Evolutionary conservation across 306 rosid genomes (phyloP).

Genomic region (Pachyrhizus erosus): DNA sequence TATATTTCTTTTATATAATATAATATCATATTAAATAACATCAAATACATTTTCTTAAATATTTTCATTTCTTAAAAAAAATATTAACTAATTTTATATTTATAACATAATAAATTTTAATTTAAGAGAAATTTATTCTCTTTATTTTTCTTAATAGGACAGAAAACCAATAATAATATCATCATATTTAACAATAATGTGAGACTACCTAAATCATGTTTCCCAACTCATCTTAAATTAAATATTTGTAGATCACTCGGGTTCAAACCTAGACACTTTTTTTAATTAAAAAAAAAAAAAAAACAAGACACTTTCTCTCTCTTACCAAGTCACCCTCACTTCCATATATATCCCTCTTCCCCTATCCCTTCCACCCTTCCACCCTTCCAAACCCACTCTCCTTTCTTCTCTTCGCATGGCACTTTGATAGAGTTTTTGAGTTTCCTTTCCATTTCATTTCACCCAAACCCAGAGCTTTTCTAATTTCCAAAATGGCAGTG

Average conservation of each 20-base stretch:
- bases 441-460: too few relatives aligned
- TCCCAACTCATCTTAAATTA: neutral
- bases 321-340: constrained; percentile 46
- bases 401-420: constrained; percentile 2
- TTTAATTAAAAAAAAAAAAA: too few relatives aligned
- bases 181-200: neutral
- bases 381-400: neutral
- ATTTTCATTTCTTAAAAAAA: too few relatives aligned
- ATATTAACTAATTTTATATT: too few relatives aligned
- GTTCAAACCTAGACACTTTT: too few relatives aligned
- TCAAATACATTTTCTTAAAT: too few relatives aligned
- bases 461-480: neutral
- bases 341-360: constrained; percentile 49
- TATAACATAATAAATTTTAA: too few relatives aligned
- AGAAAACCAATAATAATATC: too few relatives aligned
- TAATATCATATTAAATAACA: too few relatives aligned
- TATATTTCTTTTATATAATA: too few relatives aligned
- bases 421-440: constrained; percentile 2
- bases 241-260: constrained; percentile 23
- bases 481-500: constrained; percentile 60
- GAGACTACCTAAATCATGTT: neutral
- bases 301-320: constrained; percentile 9
- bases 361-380: neutral
- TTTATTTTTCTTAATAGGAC: neutral
- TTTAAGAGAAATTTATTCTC: too few relatives aligned